Base-by-base conservation (phyloP, 2,329 filamentous ascomycete genomes). In the Cordyceps tenuipes region DNA sequence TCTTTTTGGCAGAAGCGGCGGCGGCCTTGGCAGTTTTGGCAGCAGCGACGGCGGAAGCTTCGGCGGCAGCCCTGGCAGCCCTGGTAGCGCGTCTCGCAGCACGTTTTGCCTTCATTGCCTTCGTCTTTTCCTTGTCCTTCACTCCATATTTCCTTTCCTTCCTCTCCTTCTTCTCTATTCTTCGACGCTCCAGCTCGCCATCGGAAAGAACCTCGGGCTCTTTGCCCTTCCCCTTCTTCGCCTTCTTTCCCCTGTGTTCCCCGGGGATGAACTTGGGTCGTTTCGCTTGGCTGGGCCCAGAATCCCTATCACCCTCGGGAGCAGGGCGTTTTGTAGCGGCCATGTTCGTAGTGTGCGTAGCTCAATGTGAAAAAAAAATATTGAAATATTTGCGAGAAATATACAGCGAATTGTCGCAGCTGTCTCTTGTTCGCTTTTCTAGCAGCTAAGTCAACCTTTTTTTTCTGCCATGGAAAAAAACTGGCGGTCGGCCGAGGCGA, bases 101-200 rank as follows among this genome's bases (percentile, higher is more conserved):
- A 5, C 29, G 29, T 64, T 71, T 70, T 61, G 63, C 63, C 65
- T 73, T 71, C 63, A 68, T 71, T 26, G 70, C 67, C 64, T 75
- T 74, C 67, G 13, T n/a, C 17, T 43, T n/a, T n/a, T 43, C 17
- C 15, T 43, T 43, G n/a, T 43, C 39, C 44, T 47, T 47, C 44
- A 26, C 23, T 26, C n/a, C n/a, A 17, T 43, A 17, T 21, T 50
- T 50, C 17, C 34, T 39, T 15, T 39, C 31, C 49, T 75, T 74
- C 64, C 70, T 69, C 39, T 74, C 72, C 68, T 75, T 75, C 64
- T 72, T 74, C 64, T 74, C 70, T 68, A 75, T 73, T 71, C 77
- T 77, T 64, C 73, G 34, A 34, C 68, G 67, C 44, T 67, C 68
- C 67, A 70, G 70, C 54, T 72, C 69, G 12, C 69, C 65, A 54